Percentiles rank a stretch among this genome's conserved stretches.
Evolutionary conservation across 2,329 filamentous ascomycete species (phyloP).

Genomic region (Drechslera avenae): DNA sequence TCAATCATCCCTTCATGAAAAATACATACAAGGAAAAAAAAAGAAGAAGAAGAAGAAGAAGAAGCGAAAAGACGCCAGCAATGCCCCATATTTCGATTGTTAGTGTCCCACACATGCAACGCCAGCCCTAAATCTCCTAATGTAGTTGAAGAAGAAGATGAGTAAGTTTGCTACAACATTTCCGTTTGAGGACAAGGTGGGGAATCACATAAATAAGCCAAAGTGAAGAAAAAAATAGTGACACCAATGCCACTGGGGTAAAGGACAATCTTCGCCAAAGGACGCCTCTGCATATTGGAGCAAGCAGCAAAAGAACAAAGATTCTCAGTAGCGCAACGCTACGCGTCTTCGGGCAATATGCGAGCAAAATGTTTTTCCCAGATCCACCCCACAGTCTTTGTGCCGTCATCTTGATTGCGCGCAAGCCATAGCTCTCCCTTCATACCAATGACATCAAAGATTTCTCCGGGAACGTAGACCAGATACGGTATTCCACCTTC

Average conservation of each 20-base stretch:
- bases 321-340: background rate
- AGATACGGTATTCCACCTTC: slow-evolving; percentile 96
- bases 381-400: slow-evolving; percentile 87
- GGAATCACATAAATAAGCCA: slow-evolving; percentile 19
- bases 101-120: background rate
- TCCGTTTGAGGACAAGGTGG: slow-evolving; percentile 9
- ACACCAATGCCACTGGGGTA: slow-evolving; percentile 4
- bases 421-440: slow-evolving; percentile 98
- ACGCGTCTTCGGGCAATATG: slow-evolving; percentile 46
- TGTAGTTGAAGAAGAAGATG: background rate
- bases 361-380: slow-evolving; percentile 93
- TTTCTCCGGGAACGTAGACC: slow-evolving; percentile 90
- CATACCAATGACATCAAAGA: slow-evolving; percentile 77
- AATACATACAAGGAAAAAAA: slow-evolving; percentile 6
- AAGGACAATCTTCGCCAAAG: background rate
- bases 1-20: no score
- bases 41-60: slow-evolving; percentile 10
- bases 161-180: slow-evolving; percentile 3
- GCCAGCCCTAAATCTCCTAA: background rate
- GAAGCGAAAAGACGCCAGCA: background rate
- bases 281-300: slow-evolving; percentile 2
- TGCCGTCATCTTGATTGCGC: slow-evolving; percentile 90
- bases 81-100: background rate
- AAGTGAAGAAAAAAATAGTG: background rate
- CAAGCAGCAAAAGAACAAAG: background rate